Evolutionary conservation across 192 early-diverging fungal genomes (phyloP), one percentile per base, ranked within the genome.

Genomic region (Chytriomyces sp.): DNA sequence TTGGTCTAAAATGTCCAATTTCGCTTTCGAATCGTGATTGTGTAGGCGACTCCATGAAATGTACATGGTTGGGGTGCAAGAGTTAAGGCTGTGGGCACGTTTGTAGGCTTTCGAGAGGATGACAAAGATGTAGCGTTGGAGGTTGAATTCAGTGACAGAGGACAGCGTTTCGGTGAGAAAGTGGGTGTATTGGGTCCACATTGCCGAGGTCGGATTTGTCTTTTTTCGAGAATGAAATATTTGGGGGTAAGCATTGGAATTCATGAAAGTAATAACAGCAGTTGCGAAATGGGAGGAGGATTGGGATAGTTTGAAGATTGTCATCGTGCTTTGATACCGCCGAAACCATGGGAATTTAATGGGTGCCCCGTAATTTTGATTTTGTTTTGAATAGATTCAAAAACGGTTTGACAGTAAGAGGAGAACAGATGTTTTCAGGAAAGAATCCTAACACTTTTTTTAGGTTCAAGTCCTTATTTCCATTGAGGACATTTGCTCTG

Each of bases 131-230:
- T 90, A 92, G 11, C 24, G 26, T 79, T 85, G 84, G 80, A 93
- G 78, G 70, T 89, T 87, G 49, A 83, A 76, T 79, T 92, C 91
- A 5, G 83, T 65, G 5, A 85, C 82, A 0, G 72, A 75, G 3
- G 62, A 23, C 7, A 78, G 75, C 81, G 89, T 87, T 26, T 82
- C 76, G 6, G 46, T 67, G 76, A 94, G 80, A 76, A 95, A 95
- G 7, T 78, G 68, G 13, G 86, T 80, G 80, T 92, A 95, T 68
- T 81, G 61, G 61, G 82, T 80, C 89, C 90, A 92, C 87, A 92
- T 89, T 24, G 70, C 84, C 5, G 83, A 73, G 7, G 78, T 66
- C 16, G 84, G 68, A 24, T 85, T 44, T 43, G 82, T 82, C 62
- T 82, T 18, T 35, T 35, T 35, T 35, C 2, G 35, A 35, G 35